phyloP scores from a whole-genome alignment of 371 early-diverging fungal genomes.

The Mucor circinelloides region DNA sequence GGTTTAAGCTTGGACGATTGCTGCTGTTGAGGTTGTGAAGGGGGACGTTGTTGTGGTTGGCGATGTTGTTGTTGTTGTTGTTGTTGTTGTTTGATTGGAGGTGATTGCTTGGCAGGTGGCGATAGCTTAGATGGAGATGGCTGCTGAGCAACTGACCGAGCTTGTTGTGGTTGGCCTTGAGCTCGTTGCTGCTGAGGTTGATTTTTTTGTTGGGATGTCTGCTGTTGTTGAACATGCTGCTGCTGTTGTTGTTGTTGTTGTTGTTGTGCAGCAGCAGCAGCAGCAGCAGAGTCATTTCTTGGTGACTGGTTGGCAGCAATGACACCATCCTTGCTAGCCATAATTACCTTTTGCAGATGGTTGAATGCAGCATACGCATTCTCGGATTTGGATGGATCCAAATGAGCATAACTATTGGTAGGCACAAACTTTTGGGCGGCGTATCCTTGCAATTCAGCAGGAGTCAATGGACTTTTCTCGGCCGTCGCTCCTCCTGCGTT shows the following conservation, averaged over 20 bases:
- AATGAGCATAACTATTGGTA: slow-evolving; percentile 20
- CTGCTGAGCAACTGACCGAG: background rate
- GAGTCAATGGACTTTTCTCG: slow-evolving; percentile 9
- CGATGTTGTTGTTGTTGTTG: background rate
- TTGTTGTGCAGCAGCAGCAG: background rate
- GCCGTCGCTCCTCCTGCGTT: background rate
- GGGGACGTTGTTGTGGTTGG: background rate
- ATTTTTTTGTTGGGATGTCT: background rate
- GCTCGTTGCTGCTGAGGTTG: background rate
- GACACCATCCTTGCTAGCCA: background rate
- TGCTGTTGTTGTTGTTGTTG: background rate
- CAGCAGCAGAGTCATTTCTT: background rate
- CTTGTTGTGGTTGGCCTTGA: background rate
- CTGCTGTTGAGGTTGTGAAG: slow-evolving; percentile 8
- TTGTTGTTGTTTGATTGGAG: background rate
- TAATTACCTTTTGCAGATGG: slow-evolving; percentile 15
- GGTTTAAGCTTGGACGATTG: background rate
- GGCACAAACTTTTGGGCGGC: slow-evolving; percentile 23
- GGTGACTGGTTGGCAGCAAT: background rate
- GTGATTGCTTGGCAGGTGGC: background rate
- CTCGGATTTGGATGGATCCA: slow-evolving; percentile 21
- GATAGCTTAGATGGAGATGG: background rate
- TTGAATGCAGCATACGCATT: slow-evolving; percentile 24
- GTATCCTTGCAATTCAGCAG: slow-evolving; percentile 26
- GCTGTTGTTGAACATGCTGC: background rate